A percentile compares a stretch with the other conserved stretches of the same genome.
Conservation (phyloP, 352 stramenopile species). For the Globisporangium yorkense region DNA sequence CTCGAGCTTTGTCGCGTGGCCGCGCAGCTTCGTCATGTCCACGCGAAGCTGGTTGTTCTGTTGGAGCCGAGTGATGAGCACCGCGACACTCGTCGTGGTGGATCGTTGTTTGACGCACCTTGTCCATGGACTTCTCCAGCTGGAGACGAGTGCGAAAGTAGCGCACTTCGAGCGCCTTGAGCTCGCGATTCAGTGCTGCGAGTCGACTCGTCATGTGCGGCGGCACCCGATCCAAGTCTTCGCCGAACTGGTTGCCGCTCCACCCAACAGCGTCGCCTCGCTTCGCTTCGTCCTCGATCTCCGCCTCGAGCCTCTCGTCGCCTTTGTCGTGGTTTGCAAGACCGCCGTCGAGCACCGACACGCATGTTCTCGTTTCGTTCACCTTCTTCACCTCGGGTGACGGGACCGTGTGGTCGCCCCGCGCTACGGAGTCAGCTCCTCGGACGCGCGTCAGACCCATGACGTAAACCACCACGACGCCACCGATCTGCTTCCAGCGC, state of each 20-base stretch:
- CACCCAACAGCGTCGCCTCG: slow-evolving; percentile 1
- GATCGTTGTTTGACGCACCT: slow-evolving; percentile 21
- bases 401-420: not conserved
- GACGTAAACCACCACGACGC: not conserved
- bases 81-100: not conserved
- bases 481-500: no score
- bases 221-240: slow-evolving; percentile 30
- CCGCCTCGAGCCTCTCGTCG: not conserved
- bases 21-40: slow-evolving; percentile 38
- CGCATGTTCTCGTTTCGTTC: not conserved
- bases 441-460: not conserved
- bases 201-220: slow-evolving; percentile 48
- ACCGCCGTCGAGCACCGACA: not conserved
- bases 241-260: slow-evolving; percentile 16
- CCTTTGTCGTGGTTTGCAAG: not conserved
- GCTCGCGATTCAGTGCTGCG: slow-evolving; percentile 54
- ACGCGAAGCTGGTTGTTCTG: slow-evolving; percentile 54
- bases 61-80: not conserved
- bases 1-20: slow-evolving; percentile 35
- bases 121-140: slow-evolving; percentile 61
- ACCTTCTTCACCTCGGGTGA: not conserved
- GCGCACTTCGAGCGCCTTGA: slow-evolving; percentile 66
- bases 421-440: not conserved
- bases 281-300: slow-evolving; percentile 1
- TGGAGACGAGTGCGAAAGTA: slow-evolving; percentile 74